These are phyloP conservation scores for Phialophora verrucosa DNA, from an alignment of 2,329 filamentous ascomycete species.

Conservation along the genomic window DNA sequence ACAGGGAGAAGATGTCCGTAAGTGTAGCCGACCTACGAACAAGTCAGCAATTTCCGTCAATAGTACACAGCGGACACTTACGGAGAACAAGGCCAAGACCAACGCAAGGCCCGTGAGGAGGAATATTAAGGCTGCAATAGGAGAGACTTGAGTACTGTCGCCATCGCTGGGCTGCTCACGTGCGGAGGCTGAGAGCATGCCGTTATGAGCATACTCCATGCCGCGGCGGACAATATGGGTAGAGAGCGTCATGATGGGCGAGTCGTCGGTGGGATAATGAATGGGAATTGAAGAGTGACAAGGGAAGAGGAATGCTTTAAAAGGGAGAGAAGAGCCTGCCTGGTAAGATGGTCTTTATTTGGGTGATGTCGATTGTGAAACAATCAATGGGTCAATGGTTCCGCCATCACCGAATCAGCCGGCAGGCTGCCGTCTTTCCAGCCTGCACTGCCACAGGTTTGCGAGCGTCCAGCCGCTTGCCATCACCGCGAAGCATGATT, in stretches of 20 bases:
- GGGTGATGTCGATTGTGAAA: constrained; percentile 5
- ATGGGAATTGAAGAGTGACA: not conserved
- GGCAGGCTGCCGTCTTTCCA: constrained; percentile 13
- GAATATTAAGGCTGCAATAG: constrained; percentile 42
- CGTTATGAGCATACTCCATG: constrained; percentile 42
- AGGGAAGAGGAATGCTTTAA: constrained; percentile 1
- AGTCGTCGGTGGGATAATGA: constrained; percentile 1
- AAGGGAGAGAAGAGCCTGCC: not conserved
- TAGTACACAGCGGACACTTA: constrained; percentile 37
- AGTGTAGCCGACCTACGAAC: constrained; percentile 56
- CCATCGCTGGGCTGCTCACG: constrained; percentile 35
- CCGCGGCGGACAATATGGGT: constrained; percentile 46
- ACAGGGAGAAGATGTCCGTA: constrained; percentile 65
- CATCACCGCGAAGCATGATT: not conserved
- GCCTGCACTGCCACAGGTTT: constrained; percentile 8
- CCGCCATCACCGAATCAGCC: constrained; percentile 15
- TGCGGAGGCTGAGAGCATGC: constrained; percentile 36
- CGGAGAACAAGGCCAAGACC: constrained; percentile 39
- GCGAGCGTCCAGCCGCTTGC: not conserved
- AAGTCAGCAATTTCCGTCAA: constrained; percentile 9
- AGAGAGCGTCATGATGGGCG: constrained; percentile 28
- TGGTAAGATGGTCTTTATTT: constrained; percentile 22
- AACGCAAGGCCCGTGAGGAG: constrained; percentile 42
- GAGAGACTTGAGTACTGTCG: constrained; percentile 37
- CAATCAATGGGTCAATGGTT: constrained; percentile 14